These are phyloP conservation scores for Pouteria campechiana DNA, from an alignment of 179 eudicot species.

Conservation along the genomic window DNA sequence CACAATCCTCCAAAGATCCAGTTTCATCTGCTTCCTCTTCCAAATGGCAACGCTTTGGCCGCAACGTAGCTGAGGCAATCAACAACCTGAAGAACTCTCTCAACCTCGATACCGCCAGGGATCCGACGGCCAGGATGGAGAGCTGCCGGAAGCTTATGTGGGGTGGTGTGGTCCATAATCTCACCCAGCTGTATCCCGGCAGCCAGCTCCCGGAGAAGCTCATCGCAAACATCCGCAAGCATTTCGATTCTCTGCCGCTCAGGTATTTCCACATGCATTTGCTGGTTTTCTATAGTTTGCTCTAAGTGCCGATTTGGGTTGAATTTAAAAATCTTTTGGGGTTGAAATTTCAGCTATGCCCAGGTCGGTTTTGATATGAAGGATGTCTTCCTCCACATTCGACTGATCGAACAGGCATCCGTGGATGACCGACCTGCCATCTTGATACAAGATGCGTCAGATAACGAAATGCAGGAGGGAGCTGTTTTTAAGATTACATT, in stretches of 20 bases:
- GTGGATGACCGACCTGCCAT: constrained; percentile 68
- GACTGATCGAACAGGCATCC: constrained; percentile 73
- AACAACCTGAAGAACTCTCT: constrained; percentile 75
- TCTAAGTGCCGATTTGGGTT: neutral
- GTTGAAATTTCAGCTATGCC: constrained; percentile 47
- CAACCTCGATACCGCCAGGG: constrained; percentile 62
- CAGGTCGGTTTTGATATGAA: constrained; percentile 94
- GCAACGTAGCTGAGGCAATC: constrained; percentile 83
- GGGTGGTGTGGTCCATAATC: constrained; percentile 67
- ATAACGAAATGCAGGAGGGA: constrained; percentile 44
- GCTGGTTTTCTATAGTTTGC: neutral
- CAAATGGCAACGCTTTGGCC: constrained; percentile 53
- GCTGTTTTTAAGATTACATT: constrained; percentile 56
- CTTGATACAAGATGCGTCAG: constrained; percentile 59
- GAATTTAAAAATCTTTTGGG: neutral
- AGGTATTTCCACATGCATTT: constrained; percentile 24
- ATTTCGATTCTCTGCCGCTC: constrained; percentile 79
- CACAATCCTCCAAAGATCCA: constrained; percentile 14
- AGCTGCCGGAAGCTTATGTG: constrained; percentile 51
- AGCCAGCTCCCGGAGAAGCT: constrained; percentile 92
- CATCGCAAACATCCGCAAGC: constrained; percentile 74
- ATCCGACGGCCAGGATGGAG: constrained; percentile 37
- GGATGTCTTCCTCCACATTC: constrained; percentile 82
- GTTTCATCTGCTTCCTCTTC: constrained; percentile 62
- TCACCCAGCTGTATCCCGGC: constrained; percentile 88